phyloP scores from a whole-genome alignment of 306 rosid species.

The Ormosia emarginata region DNA sequence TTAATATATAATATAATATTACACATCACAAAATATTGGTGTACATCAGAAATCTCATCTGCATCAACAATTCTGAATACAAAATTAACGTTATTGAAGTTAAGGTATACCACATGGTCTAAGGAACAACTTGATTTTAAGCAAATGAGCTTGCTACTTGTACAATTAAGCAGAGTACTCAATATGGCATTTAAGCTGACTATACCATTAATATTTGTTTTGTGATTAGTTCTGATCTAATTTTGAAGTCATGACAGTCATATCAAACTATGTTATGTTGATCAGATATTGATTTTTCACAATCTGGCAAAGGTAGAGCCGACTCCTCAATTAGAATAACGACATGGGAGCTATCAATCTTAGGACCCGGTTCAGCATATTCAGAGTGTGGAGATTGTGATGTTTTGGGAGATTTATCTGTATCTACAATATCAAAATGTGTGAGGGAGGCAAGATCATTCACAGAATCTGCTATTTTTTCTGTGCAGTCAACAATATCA shows the following conservation, averaged over 20 bases:
- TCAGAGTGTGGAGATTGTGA: constrained; percentile 19
- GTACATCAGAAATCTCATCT: no score
- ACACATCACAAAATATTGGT: no score
- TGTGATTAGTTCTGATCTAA: constrained; percentile 9
- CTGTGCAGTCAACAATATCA: constrained; percentile 53
- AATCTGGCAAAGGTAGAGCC: constrained; percentile 3
- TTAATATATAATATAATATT: no score
- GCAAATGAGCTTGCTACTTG: not conserved
- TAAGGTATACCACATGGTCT: not conserved
- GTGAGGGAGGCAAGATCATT: constrained; percentile 57
- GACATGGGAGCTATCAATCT: constrained; percentile 37
- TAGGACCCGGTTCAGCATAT: constrained; percentile 23
- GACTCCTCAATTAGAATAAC: constrained; percentile 38
- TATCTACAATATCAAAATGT: constrained; percentile 33
- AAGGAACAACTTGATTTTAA: not conserved
- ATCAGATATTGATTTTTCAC: constrained; percentile 22
- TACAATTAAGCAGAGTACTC: not conserved
- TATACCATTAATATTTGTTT: constrained; percentile 5
- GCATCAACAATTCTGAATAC: not conserved
- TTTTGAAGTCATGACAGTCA: not conserved
- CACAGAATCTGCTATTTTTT: constrained; percentile 56
- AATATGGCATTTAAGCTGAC: not conserved
- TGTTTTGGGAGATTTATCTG: constrained; percentile 12
- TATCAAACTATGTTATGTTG: constrained; percentile 22
- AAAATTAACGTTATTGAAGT: constrained; percentile 1